These are phyloP conservation scores for Podospora pseudocomata DNA, from an alignment of 495 filamentous ascomycete genomes.

Conservation along the genomic window DNA sequence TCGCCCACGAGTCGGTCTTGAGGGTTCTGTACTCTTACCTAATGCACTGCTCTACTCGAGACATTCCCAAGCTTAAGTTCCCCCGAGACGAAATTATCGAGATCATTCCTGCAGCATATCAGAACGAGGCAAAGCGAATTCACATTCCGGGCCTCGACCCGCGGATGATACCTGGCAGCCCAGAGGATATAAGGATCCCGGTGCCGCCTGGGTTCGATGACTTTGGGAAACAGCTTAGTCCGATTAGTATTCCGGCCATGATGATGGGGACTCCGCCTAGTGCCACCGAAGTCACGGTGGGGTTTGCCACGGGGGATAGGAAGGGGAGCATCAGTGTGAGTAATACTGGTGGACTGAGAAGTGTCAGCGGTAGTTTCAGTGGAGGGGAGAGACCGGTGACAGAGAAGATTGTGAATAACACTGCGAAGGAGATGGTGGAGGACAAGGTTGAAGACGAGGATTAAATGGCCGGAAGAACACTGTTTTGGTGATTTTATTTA, in stretches of 20 bases:
- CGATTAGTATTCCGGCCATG: background rate
- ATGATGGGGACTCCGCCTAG: background rate
- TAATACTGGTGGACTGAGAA: background rate
- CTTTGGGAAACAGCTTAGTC: background rate
- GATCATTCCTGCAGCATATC: conserved; percentile 95
- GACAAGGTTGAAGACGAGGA: conserved; percentile 50
- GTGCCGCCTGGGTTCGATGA: conserved; percentile 45
- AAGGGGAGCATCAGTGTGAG: background rate
- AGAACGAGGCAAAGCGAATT: conserved; percentile 89
- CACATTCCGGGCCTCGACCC: conserved; percentile 52
- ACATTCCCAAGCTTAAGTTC: conserved; percentile 91
- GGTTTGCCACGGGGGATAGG: background rate
- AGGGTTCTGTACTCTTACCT: conserved; percentile 96
- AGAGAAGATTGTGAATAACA: conserved; percentile 44
- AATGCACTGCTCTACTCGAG: conserved; percentile 96
- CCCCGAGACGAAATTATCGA: conserved; percentile 97
- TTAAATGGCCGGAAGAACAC: conserved; percentile 15
- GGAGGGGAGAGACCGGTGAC: conserved; percentile 9
- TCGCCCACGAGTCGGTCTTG: conserved; percentile 94
- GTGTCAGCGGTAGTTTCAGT: background rate
- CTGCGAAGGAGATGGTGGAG: conserved; percentile 40
- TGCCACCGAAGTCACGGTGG: background rate
- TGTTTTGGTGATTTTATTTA: background rate
- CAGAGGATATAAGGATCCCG: conserved; percentile 80
- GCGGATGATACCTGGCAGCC: conserved; percentile 57